Base-by-base conservation (phyloP, 176 grass and related monocot genomes). In the Carex parvula region DNA sequence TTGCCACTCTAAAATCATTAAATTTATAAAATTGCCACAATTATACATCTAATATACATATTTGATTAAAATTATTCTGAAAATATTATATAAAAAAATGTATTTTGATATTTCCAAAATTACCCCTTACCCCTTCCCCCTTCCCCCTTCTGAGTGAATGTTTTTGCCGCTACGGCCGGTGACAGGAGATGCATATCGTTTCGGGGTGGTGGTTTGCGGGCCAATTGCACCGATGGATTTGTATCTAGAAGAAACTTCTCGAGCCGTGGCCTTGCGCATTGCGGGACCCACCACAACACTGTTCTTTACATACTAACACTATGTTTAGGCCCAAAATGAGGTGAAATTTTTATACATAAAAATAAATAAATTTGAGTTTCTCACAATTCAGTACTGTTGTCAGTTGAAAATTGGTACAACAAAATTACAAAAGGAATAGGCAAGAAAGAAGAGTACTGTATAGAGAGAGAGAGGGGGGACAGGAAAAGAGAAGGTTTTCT, bases 201-300 rank as follows among this genome's bases (percentile, higher is more conserved):
- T 95, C 52, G 83, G 63, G 0, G 87, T 87, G 44, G 84, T 62
- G 70, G 50, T 24, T 77, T 77, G 48, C 3, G 22, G 11, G 50
- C 3, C 50, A 56, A 58, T 42, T 10, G 67, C 60, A 9, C 81
- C 42, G 1, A 44, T 71, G 3, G 66, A 85, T 86, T 94, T 99
- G 87, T 90, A 95, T 87, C 93, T 94, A 5, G 91, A 93, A 77
- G 86, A 26, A 81, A 94, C 81, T 79, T 95, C 88, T 78, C 84
- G 89, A 17, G 46, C 42, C 17, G 37, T 44, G 5, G 63, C 48
- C 53, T 53, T 92, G 63, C 81, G 75, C 77, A 74, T 50, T 30
- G 72, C 13, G 9, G 75, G 77, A 29, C 29, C 20, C 1, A 8
- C 4, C 1, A 50, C 84, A 53, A 87, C 84, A 86, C 87, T 93